A percentile compares a stretch with the other conserved stretches of the same genome.
phyloP scores from a whole-genome alignment of 371 early-diverging fungal species.

The Parasitella parasitica region DNA sequence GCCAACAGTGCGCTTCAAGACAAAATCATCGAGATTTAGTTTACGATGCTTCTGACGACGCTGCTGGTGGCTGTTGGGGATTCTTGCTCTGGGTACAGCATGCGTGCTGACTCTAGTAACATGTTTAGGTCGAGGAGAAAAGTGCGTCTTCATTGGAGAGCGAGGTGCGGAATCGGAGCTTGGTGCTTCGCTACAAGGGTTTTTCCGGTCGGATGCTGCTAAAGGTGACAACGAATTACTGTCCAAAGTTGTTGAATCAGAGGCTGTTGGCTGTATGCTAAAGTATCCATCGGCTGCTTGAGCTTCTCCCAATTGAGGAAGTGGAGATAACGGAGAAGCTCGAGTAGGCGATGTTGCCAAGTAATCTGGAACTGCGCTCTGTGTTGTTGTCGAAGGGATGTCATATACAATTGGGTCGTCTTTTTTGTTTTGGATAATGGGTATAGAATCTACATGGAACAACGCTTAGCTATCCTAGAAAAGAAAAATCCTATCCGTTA shows the following conservation, averaged over 20 bases:
- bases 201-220: neutral
- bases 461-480: neutral
- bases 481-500: conserved; percentile 19
- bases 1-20: conserved; percentile 60
- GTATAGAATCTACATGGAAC: conserved; percentile 9
- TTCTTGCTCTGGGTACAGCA: conserved; percentile 20
- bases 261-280: conserved; percentile 6
- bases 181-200: conserved; percentile 1
- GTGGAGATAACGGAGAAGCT: conserved; percentile 31
- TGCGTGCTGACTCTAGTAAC: conserved; percentile 18
- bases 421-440: conserved; percentile 2
- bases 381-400: neutral
- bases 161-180: conserved; percentile 17
- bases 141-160: conserved; percentile 17
- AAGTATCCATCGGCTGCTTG: conserved; percentile 16
- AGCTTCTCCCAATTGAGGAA: conserved; percentile 3
- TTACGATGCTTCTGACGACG: conserved; percentile 25
- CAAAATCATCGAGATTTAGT: conserved; percentile 30
- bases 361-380: conserved; percentile 16
- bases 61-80: neutral
- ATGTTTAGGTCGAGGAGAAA: conserved; percentile 16
- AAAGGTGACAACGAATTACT: neutral
- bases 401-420: neutral
- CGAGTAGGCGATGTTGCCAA: conserved; percentile 22
- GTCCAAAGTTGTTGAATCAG: neutral